A percentile compares a stretch with the other conserved stretches of the same genome.
phyloP scores from a whole-genome alignment of 2,329 filamentous ascomycete species.

The Neocatenulostroma microsporum region DNA sequence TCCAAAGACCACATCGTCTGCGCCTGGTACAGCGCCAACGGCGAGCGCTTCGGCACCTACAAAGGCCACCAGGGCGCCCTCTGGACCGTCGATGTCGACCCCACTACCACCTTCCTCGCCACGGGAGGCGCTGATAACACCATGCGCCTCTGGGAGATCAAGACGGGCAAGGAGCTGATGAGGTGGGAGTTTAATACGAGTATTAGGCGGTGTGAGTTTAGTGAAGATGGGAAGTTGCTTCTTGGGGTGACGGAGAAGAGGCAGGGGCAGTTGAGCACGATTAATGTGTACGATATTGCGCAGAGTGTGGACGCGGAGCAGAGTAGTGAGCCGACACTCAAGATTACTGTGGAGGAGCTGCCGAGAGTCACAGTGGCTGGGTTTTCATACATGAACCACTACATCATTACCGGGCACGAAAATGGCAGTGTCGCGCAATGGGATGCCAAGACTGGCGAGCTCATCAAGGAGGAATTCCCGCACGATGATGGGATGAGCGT shows the following conservation, averaged over 20 bases:
- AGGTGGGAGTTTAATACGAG: constrained; percentile 96
- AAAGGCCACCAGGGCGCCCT: constrained; percentile 94
- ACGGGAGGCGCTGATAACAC: constrained; percentile 98
- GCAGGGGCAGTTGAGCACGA: constrained; percentile 90
- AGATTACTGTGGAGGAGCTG: constrained; percentile 80
- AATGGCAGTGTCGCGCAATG: constrained; percentile 87
- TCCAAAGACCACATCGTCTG: constrained; percentile 96
- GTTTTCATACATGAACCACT: constrained; percentile 89
- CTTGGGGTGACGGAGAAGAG: constrained; percentile 97
- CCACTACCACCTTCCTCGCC: constrained; percentile 82
- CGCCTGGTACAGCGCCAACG: constrained; percentile 95
- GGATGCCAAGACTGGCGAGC: constrained; percentile 84
- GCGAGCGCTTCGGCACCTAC: constrained; percentile 94
- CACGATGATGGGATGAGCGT: constrained; percentile 80
- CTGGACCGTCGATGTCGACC: constrained; percentile 97
- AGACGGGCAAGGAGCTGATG: constrained; percentile 87
- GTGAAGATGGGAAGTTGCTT: constrained; percentile 81
- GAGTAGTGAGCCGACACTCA: constrained; percentile 70
- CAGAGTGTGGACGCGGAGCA: constrained; percentile 77
- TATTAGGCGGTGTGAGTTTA: constrained; percentile 97
- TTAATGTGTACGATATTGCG: constrained; percentile 85
- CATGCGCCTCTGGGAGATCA: constrained; percentile 92
- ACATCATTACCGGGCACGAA: constrained; percentile 96
- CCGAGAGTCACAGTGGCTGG: constrained; percentile 97
- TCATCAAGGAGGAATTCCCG: constrained; percentile 68